Evolutionary conservation across 106 monocot species (phyloP).

Genomic region (Allium cepa): DNA sequence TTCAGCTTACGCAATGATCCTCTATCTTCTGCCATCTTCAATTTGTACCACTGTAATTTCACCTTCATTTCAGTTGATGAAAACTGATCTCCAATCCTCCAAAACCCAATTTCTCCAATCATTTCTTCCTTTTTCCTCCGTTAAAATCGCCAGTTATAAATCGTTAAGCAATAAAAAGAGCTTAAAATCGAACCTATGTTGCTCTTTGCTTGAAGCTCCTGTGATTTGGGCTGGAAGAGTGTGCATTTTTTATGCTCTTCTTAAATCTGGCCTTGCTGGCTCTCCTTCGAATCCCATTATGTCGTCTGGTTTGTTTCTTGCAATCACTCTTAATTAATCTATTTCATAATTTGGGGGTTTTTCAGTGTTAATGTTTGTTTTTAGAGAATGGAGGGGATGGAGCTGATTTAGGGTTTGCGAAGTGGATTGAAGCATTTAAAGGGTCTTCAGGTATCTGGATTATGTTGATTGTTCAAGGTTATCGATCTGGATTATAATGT

Average conservation of each 20-base stretch:
- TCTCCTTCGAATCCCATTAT: slow-evolving; percentile 58
- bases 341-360: background rate
- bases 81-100: background rate
- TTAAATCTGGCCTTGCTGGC: slow-evolving; percentile 80
- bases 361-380: background rate
- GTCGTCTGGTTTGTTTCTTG: slow-evolving; percentile 32
- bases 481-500: too few relatives aligned
- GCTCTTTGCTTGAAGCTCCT: slow-evolving; percentile 61
- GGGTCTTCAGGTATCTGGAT: slow-evolving; percentile 56
- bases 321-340: background rate
- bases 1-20: slow-evolving; percentile 13
- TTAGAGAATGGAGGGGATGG: slow-evolving; percentile 25
- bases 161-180: background rate
- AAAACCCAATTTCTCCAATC: slow-evolving; percentile 25
- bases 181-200: slow-evolving; percentile 17
- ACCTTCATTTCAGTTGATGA: background rate
- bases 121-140: background rate
- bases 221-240: slow-evolving; percentile 80
- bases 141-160: background rate
- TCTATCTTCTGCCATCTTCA: slow-evolving; percentile 18
- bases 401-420: slow-evolving; percentile 66
- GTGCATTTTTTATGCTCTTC: slow-evolving; percentile 63
- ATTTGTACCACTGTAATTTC: background rate
- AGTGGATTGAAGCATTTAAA: slow-evolving; percentile 50
- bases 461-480: too few relatives aligned